Conservation (phyloP, 768 basidiomycete species). For the Strobilomyces confusus region DNA sequence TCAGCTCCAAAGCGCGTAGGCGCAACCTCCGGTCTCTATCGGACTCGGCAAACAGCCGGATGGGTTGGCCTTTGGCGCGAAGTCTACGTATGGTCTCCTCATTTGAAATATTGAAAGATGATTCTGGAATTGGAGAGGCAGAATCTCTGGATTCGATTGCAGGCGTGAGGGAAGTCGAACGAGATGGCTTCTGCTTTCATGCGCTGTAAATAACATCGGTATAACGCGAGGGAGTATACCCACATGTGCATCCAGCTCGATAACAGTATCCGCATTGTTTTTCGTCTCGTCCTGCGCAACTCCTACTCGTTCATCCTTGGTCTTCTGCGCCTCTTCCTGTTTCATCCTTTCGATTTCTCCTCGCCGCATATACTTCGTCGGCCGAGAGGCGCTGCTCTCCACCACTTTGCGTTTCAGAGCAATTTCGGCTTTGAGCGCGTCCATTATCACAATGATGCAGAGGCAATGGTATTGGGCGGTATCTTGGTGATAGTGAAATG, state of each 20-base stretch:
- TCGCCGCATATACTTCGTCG: constrained; percentile 85
- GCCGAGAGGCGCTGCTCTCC: constrained; percentile 46
- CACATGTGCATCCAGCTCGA: constrained; percentile 39
- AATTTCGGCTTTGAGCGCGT: constrained; percentile 87
- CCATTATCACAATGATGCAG: constrained; percentile 49
- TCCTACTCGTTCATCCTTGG: constrained; percentile 32
- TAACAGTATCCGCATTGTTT: constrained; percentile 10
- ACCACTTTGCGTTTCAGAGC: constrained; percentile 81
- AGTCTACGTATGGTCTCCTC: constrained; percentile 89
- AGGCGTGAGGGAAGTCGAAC: constrained; percentile 40
- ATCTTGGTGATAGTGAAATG: not conserved
- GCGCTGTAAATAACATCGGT: constrained; percentile 32
- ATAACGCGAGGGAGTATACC: constrained; percentile 23
- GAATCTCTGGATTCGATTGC: constrained; percentile 31
- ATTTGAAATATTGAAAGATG: constrained; percentile 83
- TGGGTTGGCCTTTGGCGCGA: constrained; percentile 88
- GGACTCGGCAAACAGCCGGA: constrained; percentile 90
- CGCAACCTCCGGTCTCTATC: constrained; percentile 92
- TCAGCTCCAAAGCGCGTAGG: constrained; percentile 88
- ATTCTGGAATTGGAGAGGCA: constrained; percentile 37
- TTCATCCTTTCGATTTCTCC: constrained; percentile 82
- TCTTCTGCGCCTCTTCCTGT: constrained; percentile 40
- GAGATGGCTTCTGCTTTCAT: constrained; percentile 46
- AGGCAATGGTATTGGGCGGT: not conserved
- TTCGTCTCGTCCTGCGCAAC: constrained; percentile 24